phyloP scores from a whole-genome alignment of 2,329 filamentous ascomycete species.

The Beauveria rudraprayagi region DNA sequence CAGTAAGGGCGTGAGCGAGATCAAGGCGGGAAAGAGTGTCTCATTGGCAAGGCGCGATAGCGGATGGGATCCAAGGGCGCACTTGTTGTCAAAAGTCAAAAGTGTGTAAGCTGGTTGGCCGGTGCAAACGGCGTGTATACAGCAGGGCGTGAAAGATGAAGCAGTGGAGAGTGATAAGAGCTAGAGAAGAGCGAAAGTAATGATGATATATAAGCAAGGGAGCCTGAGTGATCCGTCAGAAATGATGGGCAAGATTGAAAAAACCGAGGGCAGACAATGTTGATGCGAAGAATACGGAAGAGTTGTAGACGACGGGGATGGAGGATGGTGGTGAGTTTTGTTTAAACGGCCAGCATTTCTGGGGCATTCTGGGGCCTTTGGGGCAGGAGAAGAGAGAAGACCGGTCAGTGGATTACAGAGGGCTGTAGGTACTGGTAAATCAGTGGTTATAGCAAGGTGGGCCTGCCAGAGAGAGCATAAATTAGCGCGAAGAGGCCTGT shows the following conservation, averaged over 20 bases:
- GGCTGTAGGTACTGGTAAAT: no score
- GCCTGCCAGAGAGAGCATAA: background rate
- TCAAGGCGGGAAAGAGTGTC: constrained; percentile 19
- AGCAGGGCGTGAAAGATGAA: background rate
- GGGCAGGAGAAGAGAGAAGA: background rate
- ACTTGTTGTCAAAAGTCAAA: background rate
- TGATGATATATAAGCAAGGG: background rate
- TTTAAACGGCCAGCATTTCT: background rate
- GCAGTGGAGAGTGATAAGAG: background rate
- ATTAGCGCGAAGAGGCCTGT: background rate
- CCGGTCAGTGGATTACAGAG: background rate
- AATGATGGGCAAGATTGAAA: background rate
- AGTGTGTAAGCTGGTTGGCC: constrained; percentile 3
- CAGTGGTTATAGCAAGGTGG: background rate
- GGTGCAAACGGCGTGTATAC: background rate
- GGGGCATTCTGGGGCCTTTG: background rate
- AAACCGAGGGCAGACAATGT: background rate
- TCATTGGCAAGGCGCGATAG: constrained; percentile 10
- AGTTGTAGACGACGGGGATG: background rate
- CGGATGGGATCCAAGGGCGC: constrained; percentile 8
- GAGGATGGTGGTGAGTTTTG: constrained; percentile 10
- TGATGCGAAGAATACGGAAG: constrained; percentile 7
- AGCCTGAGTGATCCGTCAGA: background rate
- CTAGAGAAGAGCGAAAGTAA: background rate
- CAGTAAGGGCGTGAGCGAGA: constrained; percentile 7